Conservation (phyloP, 176 grass and related monocot species). For the Poa annua region DNA sequence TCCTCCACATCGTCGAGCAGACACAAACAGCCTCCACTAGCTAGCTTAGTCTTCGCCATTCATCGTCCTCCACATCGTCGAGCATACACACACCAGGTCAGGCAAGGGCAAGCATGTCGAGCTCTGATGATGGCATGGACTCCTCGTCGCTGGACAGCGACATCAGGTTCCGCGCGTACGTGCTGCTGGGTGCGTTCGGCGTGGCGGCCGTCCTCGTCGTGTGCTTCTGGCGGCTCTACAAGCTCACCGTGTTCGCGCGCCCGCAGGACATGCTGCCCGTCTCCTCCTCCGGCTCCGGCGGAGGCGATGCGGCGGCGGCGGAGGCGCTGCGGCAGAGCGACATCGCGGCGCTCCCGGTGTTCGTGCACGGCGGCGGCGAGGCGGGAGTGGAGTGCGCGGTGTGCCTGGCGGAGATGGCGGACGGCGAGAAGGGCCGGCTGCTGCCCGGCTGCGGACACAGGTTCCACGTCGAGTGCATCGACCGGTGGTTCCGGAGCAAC, state of each 20-base stretch:
- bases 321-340: neutral
- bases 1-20: neutral
- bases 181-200: slow-evolving; percentile 21
- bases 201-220: slow-evolving; percentile 4
- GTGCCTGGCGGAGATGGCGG: slow-evolving; percentile 55
- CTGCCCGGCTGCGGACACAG: slow-evolving; percentile 62
- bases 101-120: slow-evolving; percentile 19
- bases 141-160: neutral
- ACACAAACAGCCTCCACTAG: neutral
- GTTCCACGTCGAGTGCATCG: slow-evolving; percentile 70
- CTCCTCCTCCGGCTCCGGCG: neutral
- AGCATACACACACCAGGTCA: neutral
- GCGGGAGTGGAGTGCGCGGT: slow-evolving; percentile 54
- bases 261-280: slow-evolving; percentile 42
- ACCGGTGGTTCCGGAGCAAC: slow-evolving; percentile 50
- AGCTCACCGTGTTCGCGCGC: slow-evolving; percentile 48
- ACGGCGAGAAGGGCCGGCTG: slow-evolving; percentile 48
- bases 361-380: slow-evolving; percentile 25
- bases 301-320: neutral
- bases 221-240: slow-evolving; percentile 44
- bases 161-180: slow-evolving; percentile 34
- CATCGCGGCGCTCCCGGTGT: slow-evolving; percentile 47
- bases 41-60: neutral
- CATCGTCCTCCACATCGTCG: neutral
- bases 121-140: neutral